These are phyloP conservation scores for Tubosaeta sp. DNA, from an alignment of 768 basidiomycete genomes.

Conservation along the genomic window DNA sequence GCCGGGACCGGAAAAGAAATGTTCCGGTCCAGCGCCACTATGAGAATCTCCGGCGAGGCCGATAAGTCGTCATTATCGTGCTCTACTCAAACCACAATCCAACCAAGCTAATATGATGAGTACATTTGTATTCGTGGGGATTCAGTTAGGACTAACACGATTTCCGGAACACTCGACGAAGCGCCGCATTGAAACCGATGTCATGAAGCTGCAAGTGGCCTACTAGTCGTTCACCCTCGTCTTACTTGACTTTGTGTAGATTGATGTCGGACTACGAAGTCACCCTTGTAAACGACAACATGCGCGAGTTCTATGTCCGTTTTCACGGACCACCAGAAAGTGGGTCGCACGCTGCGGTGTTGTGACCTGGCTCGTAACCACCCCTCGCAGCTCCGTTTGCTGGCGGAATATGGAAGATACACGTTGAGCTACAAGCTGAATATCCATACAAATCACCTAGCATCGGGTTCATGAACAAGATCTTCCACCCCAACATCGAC, in stretches of 20 bases:
- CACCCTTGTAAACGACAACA: constrained; percentile 93
- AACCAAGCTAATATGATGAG: constrained; percentile 55
- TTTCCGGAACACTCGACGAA: constrained; percentile 64
- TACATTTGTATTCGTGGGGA: constrained; percentile 26
- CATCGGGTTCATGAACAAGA: constrained; percentile 99
- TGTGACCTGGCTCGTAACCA: constrained; percentile 1
- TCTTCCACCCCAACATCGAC: constrained; percentile 99
- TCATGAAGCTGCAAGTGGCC: constrained; percentile 88
- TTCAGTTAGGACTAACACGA: constrained; percentile 25
- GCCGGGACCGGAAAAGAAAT: constrained; percentile 19
- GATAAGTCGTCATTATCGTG: constrained; percentile 14
- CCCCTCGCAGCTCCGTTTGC: constrained; percentile 78
- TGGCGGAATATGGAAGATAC: constrained; percentile 99
- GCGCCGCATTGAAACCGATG: constrained; percentile 97
- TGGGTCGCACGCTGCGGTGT: constrained; percentile 38
- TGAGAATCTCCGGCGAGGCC: constrained; percentile 4
- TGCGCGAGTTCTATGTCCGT: constrained; percentile 98
- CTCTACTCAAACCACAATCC: constrained; percentile 8
- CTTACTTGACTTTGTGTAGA: constrained; percentile 42
- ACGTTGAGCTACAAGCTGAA: constrained; percentile 96
- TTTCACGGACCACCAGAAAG: constrained; percentile 95
- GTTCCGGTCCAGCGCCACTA: constrained; percentile 9
- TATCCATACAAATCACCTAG: constrained; percentile 99
- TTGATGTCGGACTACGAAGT: constrained; percentile 99
- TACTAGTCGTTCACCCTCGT: not conserved